A percentile compares a stretch with the other conserved stretches of the same genome.
Conservation (phyloP, 2,329 filamentous ascomycete species). For the Microsporum audouinii region DNA sequence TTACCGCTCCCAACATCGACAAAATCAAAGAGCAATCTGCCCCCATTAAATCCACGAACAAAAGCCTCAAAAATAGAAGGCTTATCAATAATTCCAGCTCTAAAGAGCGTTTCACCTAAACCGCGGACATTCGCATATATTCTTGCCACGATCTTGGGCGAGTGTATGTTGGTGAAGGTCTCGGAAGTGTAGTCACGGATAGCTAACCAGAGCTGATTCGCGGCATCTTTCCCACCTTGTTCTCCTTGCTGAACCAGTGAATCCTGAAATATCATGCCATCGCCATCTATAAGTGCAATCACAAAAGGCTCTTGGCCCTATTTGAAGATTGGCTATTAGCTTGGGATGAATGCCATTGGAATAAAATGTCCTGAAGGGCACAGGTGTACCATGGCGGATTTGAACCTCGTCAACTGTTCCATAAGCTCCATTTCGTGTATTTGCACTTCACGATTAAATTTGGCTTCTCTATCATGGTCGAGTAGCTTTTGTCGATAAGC, state of each 20-base stretch:
- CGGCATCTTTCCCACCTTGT: constrained; percentile 43
- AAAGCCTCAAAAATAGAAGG: constrained; percentile 40
- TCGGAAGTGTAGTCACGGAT: constrained; percentile 35
- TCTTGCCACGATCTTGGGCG: constrained; percentile 40
- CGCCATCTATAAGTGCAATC: constrained; percentile 44
- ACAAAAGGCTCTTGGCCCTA: constrained; percentile 45
- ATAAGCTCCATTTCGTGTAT: constrained; percentile 38
- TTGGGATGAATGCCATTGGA: neutral
- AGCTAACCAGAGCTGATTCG: constrained; percentile 36
- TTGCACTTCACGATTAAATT: constrained; percentile 39
- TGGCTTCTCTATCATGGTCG: constrained; percentile 38
- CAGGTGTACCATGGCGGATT: constrained; percentile 34
- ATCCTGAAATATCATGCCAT: constrained; percentile 45
- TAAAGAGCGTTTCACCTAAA: constrained; percentile 39
- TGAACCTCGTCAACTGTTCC: constrained; percentile 36
- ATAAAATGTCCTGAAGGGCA: neutral
- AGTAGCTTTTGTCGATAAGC: constrained; percentile 35
- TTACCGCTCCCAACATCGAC: constrained; percentile 38
- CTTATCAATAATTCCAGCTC: constrained; percentile 36
- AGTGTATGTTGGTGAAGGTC: constrained; percentile 32
- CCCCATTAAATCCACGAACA: constrained; percentile 44
- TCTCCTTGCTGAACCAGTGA: constrained; percentile 40
- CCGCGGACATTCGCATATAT: constrained; percentile 45
- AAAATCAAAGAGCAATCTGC: constrained; percentile 41
- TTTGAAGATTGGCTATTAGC: constrained; percentile 8